Conservation (phyloP, 768 basidiomycete species). For the Pleurotus ostreatus region DNA sequence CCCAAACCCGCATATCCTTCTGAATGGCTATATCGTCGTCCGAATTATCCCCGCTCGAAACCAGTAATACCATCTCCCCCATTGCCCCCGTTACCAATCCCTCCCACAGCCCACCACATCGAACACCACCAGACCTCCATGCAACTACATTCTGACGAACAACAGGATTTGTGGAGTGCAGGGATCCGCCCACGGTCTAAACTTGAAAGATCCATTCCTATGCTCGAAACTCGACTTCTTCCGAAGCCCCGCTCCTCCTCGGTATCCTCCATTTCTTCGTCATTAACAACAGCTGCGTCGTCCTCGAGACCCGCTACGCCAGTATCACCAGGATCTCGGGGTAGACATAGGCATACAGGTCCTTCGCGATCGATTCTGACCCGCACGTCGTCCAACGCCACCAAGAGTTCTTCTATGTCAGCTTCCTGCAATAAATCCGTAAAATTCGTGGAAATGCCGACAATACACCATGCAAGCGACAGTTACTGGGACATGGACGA, state of each 20-base stretch:
- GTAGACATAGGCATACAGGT: neutral
- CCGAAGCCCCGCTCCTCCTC: conserved; percentile 18
- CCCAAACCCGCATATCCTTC: conserved; percentile 22
- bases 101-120: conserved; percentile 23
- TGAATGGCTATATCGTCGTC: conserved; percentile 47
- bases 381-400: conserved; percentile 35
- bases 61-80: conserved; percentile 22
- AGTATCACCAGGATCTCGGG: neutral
- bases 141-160: neutral
- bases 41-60: conserved; percentile 27
- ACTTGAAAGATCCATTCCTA: conserved; percentile 26
- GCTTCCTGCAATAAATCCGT: conserved; percentile 47
- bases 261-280: conserved; percentile 25
- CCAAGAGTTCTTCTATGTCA: conserved; percentile 20
- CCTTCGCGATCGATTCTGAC: conserved; percentile 43
- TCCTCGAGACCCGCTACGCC: conserved; percentile 3
- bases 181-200: conserved; percentile 31
- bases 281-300: conserved; percentile 1
- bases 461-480: conserved; percentile 44
- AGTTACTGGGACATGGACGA: conserved; percentile 25
- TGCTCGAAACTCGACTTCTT: conserved; percentile 25
- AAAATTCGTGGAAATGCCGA: conserved; percentile 67
- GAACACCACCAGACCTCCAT: conserved; percentile 13
- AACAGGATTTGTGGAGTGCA: conserved; percentile 32
- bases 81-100: conserved; percentile 21